Base-by-base conservation (phyloP, 805 yeast genomes). In the Candida quercuum region DNA sequence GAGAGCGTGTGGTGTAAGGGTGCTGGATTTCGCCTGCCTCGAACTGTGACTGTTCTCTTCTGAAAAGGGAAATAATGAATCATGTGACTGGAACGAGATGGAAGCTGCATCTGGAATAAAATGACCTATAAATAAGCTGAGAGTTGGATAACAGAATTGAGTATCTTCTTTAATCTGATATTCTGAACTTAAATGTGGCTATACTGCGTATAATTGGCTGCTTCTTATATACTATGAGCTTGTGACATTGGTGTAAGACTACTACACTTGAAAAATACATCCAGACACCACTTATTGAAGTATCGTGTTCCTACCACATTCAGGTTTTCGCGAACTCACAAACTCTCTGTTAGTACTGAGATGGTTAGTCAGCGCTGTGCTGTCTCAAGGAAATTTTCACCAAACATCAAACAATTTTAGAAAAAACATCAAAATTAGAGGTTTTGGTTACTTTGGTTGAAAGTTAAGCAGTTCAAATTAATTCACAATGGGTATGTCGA, bases 1-100 rank as follows among this genome's bases (percentile, higher is more conserved):
- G n/a, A n/a, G n/a, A n/a, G n/a, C n/a, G n/a, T n/a, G n/a, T n/a
- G n/a, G n/a, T n/a, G n/a, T n/a, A n/a, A n/a, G n/a, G n/a, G n/a
- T n/a, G n/a, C n/a, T n/a, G n/a, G n/a, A n/a, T n/a, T n/a, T n/a
- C n/a, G n/a, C n/a, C n/a, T n/a, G n/a, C n/a, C n/a, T n/a, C n/a
- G n/a, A n/a, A n/a, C n/a, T n/a, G 41, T 40, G 40, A 36, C 39
- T 39, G 42, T 29, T 28, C 5, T 20, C 16, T 20, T 34, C 32
- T 27, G 10, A 15, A 22, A n/a, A 14, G 6, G 31, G 33, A 5
- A 3, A 32, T 24, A 36, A 25, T 6, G 13, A 8, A 22, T 28
- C 31, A 28, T 28, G 31, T 28, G 31, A 28, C 41, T 16, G 21
- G 19, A 18, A 14, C 15, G 21, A 14, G 31, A 14, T 16, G 20